These are phyloP conservation scores for Kluyveromyces wickerhamii DNA, from an alignment of 805 yeast genomes.

Conservation along the genomic window DNA sequence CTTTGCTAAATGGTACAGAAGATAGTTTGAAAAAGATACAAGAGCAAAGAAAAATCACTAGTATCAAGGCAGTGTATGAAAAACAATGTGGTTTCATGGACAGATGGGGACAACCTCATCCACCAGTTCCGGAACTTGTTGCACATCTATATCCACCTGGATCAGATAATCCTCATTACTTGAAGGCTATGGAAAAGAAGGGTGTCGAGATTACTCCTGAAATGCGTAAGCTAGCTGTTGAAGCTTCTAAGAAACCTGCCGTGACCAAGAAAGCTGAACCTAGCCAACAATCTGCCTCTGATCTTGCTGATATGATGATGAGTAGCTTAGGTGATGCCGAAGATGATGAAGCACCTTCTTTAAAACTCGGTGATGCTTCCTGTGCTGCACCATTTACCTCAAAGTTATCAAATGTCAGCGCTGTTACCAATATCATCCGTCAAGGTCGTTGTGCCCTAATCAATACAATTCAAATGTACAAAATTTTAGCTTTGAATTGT, in stretches of 20 bases:
- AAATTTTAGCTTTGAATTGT: constrained; percentile 93
- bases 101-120: constrained; percentile 77
- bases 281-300: constrained; percentile 33
- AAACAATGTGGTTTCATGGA: constrained; percentile 75
- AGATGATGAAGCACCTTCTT: constrained; percentile 76
- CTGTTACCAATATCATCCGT: constrained; percentile 89
- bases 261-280: constrained; percentile 16
- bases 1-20: constrained; percentile 94
- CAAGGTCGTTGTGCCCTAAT: constrained; percentile 98
- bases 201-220: constrained; percentile 78
- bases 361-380: constrained; percentile 96
- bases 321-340: constrained; percentile 32
- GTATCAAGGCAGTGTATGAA: constrained; percentile 58
- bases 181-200: constrained; percentile 74
- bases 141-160: constrained; percentile 98
- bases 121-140: constrained; percentile 76
- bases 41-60: constrained; percentile 65
- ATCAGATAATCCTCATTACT: constrained; percentile 78
- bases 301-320: constrained; percentile 37
- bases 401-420: constrained; percentile 80
- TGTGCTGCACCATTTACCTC: constrained; percentile 99
- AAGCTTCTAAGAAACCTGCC: constrained; percentile 36
- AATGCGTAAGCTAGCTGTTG: constrained; percentile 50
- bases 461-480: constrained; percentile 97
- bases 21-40: constrained; percentile 85